Evolutionary conservation across 495 filamentous ascomycete genomes (phyloP), one percentile per base, ranked within the genome.

Genomic region (Talaromyces liani): DNA sequence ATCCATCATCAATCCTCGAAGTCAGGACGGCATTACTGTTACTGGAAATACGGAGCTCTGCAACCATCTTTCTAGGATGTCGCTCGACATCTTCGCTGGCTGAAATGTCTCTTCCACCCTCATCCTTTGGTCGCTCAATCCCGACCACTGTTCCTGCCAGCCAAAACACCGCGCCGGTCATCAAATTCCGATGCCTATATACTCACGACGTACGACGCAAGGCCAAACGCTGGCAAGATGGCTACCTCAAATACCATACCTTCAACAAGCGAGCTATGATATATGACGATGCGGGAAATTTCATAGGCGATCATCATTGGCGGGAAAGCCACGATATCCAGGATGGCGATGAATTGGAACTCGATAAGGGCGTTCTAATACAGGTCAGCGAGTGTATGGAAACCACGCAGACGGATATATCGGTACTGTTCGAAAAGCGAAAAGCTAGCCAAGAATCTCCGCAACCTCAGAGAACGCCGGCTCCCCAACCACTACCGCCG

Each of bases 201-300:
- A 96, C 90, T 5, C 83, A 88, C 65, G 92, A 97, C 70, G 71
- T 96, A 58, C 85, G 87, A 8, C 84, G 89, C 58, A 97, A 97
- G 74, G 85, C 88, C 60, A 97, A 97, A 74, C 78, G 89, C 55
- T 97, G 92, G 92, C 90, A 93, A 67, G 93, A 97, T 88, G 93
- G 93, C 49, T 85, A 87, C 54, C 82, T 96, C 33, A 85, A 88
- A 60, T 96, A 86, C 69, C 92, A 97, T 71, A 89, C 90, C 2
- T 95, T 95, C 81, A 97, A 97, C 75, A 91, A 88, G 66, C 86
- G 92, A 4, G 78, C 92, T 45, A 96, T 97, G 92, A 89, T 94
- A 22, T 93, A 93, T 68, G 92, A 97, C 70, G 85, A 86, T 16
- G 76, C 80, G 18, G 83, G 90, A 0, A 91, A 94, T 72, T 90